Conservation (phyloP, 768 basidiomycete species). For the Tephrocybe sp. region DNA sequence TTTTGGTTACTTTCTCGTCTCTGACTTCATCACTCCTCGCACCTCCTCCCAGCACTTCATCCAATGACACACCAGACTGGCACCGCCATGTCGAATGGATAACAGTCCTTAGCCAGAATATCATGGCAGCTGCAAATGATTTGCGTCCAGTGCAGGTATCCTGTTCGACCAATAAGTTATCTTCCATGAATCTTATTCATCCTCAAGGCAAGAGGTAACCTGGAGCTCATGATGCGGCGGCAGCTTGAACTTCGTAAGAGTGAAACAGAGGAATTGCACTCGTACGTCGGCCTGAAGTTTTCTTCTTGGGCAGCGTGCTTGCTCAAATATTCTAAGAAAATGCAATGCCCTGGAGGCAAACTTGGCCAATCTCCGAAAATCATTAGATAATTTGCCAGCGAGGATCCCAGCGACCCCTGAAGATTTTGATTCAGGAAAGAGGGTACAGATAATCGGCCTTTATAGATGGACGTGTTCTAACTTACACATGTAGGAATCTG, state of each 20-base stretch:
- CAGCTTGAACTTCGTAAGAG: slow-evolving; percentile 74
- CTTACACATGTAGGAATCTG: neutral
- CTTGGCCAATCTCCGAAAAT: slow-evolving; percentile 52
- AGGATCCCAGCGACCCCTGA: neutral
- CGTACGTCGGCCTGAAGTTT: too few relatives aligned
- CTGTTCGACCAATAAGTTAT: neutral
- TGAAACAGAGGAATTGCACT: slow-evolving; percentile 69
- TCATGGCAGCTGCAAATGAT: slow-evolving; percentile 90
- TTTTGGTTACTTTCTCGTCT: slow-evolving; percentile 78
- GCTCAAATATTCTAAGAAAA: slow-evolving; percentile 43
- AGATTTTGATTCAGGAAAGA: neutral
- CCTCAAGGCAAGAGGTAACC: slow-evolving; percentile 69
- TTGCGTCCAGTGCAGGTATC: slow-evolving; percentile 82
- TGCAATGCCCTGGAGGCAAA: slow-evolving; percentile 70
- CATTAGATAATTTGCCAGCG: slow-evolving; percentile 20
- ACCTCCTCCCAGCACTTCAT: slow-evolving; percentile 55
- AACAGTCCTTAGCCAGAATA: slow-evolving; percentile 75
- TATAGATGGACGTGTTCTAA: neutral
- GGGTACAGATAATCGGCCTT: neutral
- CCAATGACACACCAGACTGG: slow-evolving; percentile 64
- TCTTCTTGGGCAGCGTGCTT: too few relatives aligned
- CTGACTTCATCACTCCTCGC: slow-evolving; percentile 68
- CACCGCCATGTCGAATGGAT: slow-evolving; percentile 80
- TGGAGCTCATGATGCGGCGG: slow-evolving; percentile 79
- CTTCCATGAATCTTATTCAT: neutral